A percentile compares a stretch with the other conserved stretches of the same genome.
These are phyloP conservation scores for Haplographium delicatum DNA, from an alignment of 495 filamentous ascomycete species.

Conservation along the genomic window DNA sequence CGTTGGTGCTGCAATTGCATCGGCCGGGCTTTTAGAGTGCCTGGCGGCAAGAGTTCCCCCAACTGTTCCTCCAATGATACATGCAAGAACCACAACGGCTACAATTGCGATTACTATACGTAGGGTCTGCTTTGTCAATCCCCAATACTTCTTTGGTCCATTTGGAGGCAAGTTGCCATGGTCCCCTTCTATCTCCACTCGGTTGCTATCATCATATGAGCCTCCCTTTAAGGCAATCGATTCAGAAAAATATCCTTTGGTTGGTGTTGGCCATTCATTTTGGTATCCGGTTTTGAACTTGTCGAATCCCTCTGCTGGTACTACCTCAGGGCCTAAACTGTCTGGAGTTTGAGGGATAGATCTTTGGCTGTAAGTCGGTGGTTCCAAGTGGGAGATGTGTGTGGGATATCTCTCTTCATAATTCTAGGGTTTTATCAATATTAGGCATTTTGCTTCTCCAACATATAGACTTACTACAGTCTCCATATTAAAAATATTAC, in stretches of 20 bases:
- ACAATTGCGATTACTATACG: neutral
- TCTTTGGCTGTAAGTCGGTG: neutral
- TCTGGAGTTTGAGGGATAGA: neutral
- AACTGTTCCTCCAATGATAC: neutral
- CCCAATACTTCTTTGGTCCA: neutral
- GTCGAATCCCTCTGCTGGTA: neutral
- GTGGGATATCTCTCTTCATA: conserved; percentile 9
- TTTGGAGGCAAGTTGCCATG: neutral
- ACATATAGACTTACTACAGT: no score
- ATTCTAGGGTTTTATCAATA: no score
- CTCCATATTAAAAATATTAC: no score
- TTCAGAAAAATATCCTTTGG: neutral
- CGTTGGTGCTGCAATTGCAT: neutral
- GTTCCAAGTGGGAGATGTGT: neutral
- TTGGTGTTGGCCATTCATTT: no score
- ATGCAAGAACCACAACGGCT: neutral
- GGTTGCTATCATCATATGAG: neutral
- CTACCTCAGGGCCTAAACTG: neutral
- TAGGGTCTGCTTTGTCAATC: neutral
- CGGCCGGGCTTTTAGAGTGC: neutral
- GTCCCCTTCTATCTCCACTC: neutral
- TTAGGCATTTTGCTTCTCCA: no score
- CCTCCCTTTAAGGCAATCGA: neutral
- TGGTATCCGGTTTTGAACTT: neutral
- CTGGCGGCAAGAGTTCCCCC: neutral